Evolutionary conservation across 768 basidiomycete genomes (phyloP), one percentile per base, ranked within the genome.

Genomic region (Boletus rubropictus): DNA sequence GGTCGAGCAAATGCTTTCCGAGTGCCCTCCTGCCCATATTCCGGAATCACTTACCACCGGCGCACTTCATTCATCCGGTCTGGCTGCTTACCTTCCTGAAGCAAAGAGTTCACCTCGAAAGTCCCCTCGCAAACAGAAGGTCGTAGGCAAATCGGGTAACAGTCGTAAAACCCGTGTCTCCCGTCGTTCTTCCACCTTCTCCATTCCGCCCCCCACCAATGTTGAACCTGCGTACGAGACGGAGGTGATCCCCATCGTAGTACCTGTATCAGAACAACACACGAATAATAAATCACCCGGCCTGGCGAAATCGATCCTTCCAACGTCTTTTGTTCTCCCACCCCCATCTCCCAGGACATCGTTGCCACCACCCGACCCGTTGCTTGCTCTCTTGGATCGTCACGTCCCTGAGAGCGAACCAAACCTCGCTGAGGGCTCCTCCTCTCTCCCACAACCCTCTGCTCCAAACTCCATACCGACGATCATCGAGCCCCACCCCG

Each of bases 301-400:
- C 8, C 50, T 73, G 21, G 56, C 72, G 25, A 63, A 72, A 39
- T 76, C 80, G 2, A 70, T 84, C 27, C 72, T 87, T 20, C 77
- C 85, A 3, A 81, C 78, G 9, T 77, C 84, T 12, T 90, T 90
- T 51, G 81, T 86, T 1, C 75, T 90, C 4, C 88, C 88, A 12
- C 86, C 86, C 2, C 86, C 83, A 2, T 86, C 86, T 7, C 87
- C 86, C 12, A 73, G 76, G 18, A 76, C 86, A 1, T 78, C 82
- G 2, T 62, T 87, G 22, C 73, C 75, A 1, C 70, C 63, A 24
- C 42, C 74, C 31, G 71, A 75, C 17, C 66, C 72, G 3, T 66
- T 71, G 36, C 58, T 72, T 5, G 50, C 60, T 4, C 49, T 61
- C 12, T 52, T 57, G 18, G 51, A 57, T 8, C 51, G 50, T 39